Base-by-base conservation (phyloP, 2,329 filamentous ascomycete genomes). In the Sclerotinia nivalis region DNA sequence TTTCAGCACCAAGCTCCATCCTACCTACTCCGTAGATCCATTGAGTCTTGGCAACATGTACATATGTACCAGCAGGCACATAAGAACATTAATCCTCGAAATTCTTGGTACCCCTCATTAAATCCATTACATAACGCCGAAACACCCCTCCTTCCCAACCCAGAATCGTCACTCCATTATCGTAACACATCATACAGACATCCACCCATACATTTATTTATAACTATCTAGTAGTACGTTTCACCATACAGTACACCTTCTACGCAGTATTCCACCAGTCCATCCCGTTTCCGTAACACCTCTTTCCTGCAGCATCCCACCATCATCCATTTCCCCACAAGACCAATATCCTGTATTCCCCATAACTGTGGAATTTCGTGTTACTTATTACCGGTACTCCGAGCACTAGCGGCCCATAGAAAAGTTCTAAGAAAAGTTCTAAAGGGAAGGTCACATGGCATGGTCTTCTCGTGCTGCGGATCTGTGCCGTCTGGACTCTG, bases 361-460 rank as follows among this genome's bases (percentile, higher is more conserved):
- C 0, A 13, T n/a, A 55, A 55, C 2, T 37, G 31, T 34, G 28
- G 28, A 12, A 20, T 20, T 18, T 37, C 10, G 40, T 31, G 65
- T 25, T 22, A 22, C 31, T 56, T 12, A n/a, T 6, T 47, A 20
- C 15, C 4, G 22, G 13, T 13, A 22, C 52, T 9, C 52, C 52
- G 25, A 47, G 37, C 52, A 59, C 20, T 34, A 9, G 20, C 37
- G 37, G 10, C 15, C 31, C 45, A 20, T 28, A 10, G 9, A 10
- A 12, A 37, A 10, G 37, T 37, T 37, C 10, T 13, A 13, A 13
- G 37, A 20, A 61, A 47, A 47, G 10, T 34, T 47, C 12, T 1
- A 66, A 54, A 20, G n/a, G 64, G 37, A 67, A 59, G 8, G 65
- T 59, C 49, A 59, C 52, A 67, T 67, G 52, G 52, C n/a, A n/a